Conservation (phyloP, 306 rosid genomes). For the Senna tora region DNA sequence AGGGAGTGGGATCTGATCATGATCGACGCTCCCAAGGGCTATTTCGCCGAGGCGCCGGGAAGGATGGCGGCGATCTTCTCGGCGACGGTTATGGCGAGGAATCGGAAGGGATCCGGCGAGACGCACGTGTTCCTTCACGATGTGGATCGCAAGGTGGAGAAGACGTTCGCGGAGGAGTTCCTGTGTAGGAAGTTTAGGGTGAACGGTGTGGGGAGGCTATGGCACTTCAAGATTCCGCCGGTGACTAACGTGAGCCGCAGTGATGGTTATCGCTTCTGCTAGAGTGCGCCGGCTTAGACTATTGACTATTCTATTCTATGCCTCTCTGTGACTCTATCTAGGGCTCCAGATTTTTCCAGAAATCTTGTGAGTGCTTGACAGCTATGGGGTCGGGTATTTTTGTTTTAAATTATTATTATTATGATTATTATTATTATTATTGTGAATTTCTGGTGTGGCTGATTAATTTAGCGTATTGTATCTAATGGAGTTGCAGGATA, state of each 20-base stretch:
- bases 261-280: slow-evolving; percentile 45
- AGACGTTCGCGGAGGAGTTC: slow-evolving; percentile 72
- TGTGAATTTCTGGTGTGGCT: not conserved
- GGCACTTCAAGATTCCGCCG: slow-evolving; percentile 81
- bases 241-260: slow-evolving; percentile 33
- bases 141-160: slow-evolving; percentile 86
- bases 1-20: slow-evolving; percentile 91
- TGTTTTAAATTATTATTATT: too few species aligned
- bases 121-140: slow-evolving; percentile 93
- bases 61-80: slow-evolving; percentile 89
- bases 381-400: too few species aligned
- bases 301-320: too few species aligned
- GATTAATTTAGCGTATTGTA: not conserved
- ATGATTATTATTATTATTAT: too few species aligned
- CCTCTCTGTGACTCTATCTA: not conserved
- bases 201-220: slow-evolving; percentile 67
- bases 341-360: not conserved
- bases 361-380: too few species aligned
- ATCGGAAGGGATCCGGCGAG: slow-evolving; percentile 64
- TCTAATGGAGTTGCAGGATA: not conserved
- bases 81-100: slow-evolving; percentile 87
- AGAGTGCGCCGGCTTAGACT: not conserved
- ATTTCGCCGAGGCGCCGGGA: slow-evolving; percentile 84
- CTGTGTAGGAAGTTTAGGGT: slow-evolving; percentile 66
- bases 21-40: slow-evolving; percentile 90